Evolutionary conservation across 2,329 filamentous ascomycete genomes (phyloP), one percentile per base, ranked within the genome.

Genomic region (Lasiodiplodia gonubiensis): DNA sequence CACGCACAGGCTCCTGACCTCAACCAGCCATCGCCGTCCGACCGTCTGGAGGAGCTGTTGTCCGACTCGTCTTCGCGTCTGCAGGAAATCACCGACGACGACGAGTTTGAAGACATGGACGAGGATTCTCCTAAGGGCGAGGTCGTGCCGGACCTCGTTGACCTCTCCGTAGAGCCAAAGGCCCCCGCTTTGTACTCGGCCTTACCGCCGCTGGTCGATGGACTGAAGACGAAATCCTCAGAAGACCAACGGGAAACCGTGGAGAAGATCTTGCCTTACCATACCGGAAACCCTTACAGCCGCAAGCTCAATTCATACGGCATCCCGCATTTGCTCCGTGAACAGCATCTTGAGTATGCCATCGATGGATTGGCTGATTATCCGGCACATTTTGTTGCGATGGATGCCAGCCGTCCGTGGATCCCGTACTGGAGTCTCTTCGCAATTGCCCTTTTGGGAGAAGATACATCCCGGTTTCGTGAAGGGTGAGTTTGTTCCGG

Each of bases 381-480:
- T 69, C 92, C 94, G 0, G 81, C 86, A 8, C 83, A 82, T 3
- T 97, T 91, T 79, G 88, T 90, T 64, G 85, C 85, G 59, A 87
- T 93, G 71, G 95, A 99, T 82, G 90, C 95, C 37, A 94, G 92
- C 76, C 85, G 94, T 66, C 94, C 95, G 11, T 99, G 95, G 95
- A 87, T 97, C 74, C 85, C 97, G 70, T 98, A 97, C 81, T 99
- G 95, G 95, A 91, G 88, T 64, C 83, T 98, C 65, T 88, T 90
- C 39, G 93, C 88, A 2, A 83, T 99, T 70, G 83, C 86, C 30
- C 83, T 94, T 39, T 82, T 99, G 60, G 93, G 92, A 57, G 27
- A 37, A 23, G 64, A 66, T 52, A n/a, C 53, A 4, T 57, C 64
- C 8, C 12, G 77, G 66, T 94, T 92, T 78, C 87, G 90, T 67